phyloP scores from a whole-genome alignment of 345 rosid genomes.

The Pistacia integerrima region DNA sequence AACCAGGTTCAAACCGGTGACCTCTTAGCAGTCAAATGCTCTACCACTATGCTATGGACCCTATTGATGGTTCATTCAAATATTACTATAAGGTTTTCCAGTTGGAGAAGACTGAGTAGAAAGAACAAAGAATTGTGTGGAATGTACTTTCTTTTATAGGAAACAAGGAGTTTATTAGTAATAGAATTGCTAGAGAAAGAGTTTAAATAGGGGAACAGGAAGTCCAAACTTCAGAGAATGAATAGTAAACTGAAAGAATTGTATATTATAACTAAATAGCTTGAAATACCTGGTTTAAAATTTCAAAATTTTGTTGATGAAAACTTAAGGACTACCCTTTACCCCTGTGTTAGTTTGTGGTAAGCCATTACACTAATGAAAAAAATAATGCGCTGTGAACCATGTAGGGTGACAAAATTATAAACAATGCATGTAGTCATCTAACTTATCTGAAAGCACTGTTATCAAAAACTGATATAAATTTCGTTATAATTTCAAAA shows the following conservation, averaged over 20 bases:
- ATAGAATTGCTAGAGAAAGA: too few relatives aligned
- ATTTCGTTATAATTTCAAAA: background rate
- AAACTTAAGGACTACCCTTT: background rate
- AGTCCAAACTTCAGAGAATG: too few relatives aligned
- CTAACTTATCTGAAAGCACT: background rate
- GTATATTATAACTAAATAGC: background rate
- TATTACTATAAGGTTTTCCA: background rate
- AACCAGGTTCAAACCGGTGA: slow-evolving; percentile 59
- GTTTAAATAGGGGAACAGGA: too few relatives aligned
- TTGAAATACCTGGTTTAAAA: background rate
- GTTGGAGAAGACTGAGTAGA: background rate
- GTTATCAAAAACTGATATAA: background rate
- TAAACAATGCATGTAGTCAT: background rate
- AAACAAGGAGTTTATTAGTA: too few relatives aligned
- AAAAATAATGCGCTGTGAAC: background rate
- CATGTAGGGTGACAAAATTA: background rate
- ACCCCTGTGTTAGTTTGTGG: background rate
- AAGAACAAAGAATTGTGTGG: background rate
- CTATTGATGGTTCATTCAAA: background rate
- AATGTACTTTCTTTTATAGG: background rate
- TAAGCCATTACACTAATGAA: background rate
- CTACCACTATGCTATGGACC: slow-evolving; percentile 91
- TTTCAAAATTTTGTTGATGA: background rate
- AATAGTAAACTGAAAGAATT: too few relatives aligned
- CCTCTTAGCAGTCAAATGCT: slow-evolving; percentile 86